A percentile compares a stretch with the other conserved stretches of the same genome.
Conservation (phyloP, 164 flowering plant species). For the Berberis vulgaris region DNA sequence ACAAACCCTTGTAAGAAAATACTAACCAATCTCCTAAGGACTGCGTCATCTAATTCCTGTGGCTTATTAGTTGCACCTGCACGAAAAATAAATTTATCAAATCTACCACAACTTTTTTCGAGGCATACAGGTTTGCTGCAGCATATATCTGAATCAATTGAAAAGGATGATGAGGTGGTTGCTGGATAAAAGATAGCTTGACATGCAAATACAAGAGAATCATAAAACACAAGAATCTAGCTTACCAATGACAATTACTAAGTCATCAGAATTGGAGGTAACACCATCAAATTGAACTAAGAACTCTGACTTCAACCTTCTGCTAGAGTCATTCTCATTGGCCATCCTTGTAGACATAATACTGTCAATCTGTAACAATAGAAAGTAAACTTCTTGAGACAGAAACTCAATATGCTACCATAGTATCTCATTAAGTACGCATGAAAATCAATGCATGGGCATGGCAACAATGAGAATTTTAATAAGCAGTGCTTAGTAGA, state of each 20-base stretch:
- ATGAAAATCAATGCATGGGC: too few species aligned
- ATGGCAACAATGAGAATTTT: too few species aligned
- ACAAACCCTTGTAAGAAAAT: neutral
- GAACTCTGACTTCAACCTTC: conserved; percentile 97
- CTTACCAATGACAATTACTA: conserved; percentile 90
- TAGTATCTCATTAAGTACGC: neutral
- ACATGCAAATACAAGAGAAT: neutral
- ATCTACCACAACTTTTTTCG: neutral
- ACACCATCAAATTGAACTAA: conserved; percentile 98
- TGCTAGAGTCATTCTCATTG: conserved; percentile 91
- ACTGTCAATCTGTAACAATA: conserved; percentile 72
- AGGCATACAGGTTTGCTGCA: neutral
- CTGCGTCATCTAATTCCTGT: conserved; percentile 98
- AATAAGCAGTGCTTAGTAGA: too few species aligned
- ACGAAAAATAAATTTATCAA: conserved; percentile 11
- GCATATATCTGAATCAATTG: neutral
- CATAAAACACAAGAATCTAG: conserved; percentile 3
- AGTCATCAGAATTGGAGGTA: conserved; percentile 69
- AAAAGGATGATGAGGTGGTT: too few species aligned
- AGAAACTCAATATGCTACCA: neutral
- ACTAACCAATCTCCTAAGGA: conserved; percentile 93
- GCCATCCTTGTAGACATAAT: conserved; percentile 83
- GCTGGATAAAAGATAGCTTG: neutral
- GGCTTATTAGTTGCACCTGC: conserved; percentile 99
- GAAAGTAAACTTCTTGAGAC: neutral